Evolutionary conservation across 352 stramenopile genomes (phyloP).

Genomic region (Phytophthora chlamydospora): DNA sequence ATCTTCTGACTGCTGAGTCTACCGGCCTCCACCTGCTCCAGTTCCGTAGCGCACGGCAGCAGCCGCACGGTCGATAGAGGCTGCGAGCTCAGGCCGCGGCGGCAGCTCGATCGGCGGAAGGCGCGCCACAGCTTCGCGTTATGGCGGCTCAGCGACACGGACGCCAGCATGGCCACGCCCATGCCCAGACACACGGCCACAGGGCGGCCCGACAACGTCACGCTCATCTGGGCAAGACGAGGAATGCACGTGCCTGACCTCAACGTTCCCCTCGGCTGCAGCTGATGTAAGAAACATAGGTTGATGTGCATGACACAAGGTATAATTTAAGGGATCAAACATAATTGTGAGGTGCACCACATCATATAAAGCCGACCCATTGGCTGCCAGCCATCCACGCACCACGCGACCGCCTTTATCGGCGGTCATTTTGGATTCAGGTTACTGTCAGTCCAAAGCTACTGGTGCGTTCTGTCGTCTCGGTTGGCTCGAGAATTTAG

Average conservation of each 20-base stretch:
- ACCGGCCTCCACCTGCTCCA: conserved; percentile 32
- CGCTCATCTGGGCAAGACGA: conserved; percentile 28
- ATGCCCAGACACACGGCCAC: conserved; percentile 71
- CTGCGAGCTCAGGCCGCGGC: conserved; percentile 20
- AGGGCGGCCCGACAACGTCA: conserved; percentile 39
- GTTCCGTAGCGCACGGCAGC: conserved; percentile 58
- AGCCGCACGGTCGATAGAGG: conserved; percentile 29
- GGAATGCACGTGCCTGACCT: conserved; percentile 11
- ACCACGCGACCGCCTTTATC: background rate
- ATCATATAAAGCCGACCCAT: background rate
- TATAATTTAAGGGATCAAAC: no score
- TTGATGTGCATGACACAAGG: background rate
- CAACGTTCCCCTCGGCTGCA: conserved; percentile 4
- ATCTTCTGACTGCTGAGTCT: conserved; percentile 69
- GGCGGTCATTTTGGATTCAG: conserved; percentile 87
- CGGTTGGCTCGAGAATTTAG: background rate
- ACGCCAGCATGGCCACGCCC: conserved; percentile 73
- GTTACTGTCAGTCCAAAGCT: conserved; percentile 88
- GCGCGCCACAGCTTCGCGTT: conserved; percentile 60
- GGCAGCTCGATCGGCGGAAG: conserved; percentile 36
- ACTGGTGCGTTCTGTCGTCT: conserved; percentile 59
- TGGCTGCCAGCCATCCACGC: conserved; percentile 44
- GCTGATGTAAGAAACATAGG: conserved; percentile 10
- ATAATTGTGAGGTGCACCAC: no score
- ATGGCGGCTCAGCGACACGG: conserved; percentile 59